Evolutionary conservation across 352 stramenopile species (phyloP), one percentile per base, ranked within the genome.

Genomic region (Sclerospora graminicola): DNA sequence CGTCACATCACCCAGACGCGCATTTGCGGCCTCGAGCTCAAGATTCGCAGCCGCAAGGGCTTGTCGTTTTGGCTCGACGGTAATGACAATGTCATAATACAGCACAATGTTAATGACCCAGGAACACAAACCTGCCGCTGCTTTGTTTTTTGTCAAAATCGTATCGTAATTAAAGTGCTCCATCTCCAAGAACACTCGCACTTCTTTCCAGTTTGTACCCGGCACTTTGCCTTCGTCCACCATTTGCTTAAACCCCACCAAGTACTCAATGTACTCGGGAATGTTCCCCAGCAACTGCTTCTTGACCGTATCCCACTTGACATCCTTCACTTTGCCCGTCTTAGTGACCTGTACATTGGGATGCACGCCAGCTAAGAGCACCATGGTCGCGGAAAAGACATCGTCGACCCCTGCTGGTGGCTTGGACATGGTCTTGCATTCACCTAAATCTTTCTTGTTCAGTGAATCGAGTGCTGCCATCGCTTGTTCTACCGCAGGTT

Each of bases 391-490:
- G 8, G 69, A 82, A 29, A 98, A 98, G 47, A 98, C 86, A 40
- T 98, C 93, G 51, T 98, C 93, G 19, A 98, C 88, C 45, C 91
- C 91, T 13, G 77, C 65, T 13, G 93, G 93, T 28, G 91, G 91
- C 52, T 97, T 97, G 31, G 76, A 84, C 93, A 98, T 98, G 13
- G 90, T 96, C 54, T 98, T 98, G 72, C 90, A 97, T 47, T 97
- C 89, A 34, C 88, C 89, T 2, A 98, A 65, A 69, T 97, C 90
- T 54, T 98, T 98, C 52, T 97, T 96, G 69, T 97, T 97, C 35
- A 98, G 65, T 14, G 91, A 97, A 43, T 97, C 89, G 0, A 98
- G 74, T 4, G 93, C n/a, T 92, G 93, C 89, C 89, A 98, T 98
- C n/a, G 92, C 93, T 45, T 94, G 86, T 35, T 94, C 74, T 8